These are phyloP conservation scores for Termitomyces sp. DNA, from an alignment of 768 basidiomycete genomes.

Conservation along the genomic window DNA sequence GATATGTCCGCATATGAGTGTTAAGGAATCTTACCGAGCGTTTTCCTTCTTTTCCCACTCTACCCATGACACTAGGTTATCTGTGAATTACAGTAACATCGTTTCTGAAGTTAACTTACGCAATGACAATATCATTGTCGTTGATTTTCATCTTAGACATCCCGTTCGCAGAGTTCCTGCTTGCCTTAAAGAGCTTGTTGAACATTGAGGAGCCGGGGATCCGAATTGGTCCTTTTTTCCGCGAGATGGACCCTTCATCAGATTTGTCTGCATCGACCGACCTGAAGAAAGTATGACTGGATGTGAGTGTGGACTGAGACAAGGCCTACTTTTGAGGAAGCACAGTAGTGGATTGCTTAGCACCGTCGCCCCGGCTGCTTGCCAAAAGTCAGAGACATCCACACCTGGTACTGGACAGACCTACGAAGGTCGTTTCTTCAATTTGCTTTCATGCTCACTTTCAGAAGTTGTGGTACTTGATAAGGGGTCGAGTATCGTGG, in stretches of 20 bases:
- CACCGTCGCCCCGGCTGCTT: not conserved
- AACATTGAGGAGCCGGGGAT: not conserved
- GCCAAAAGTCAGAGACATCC: not conserved
- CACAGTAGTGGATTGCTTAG: not conserved
- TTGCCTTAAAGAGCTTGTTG: constrained; percentile 2
- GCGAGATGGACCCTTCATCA: not conserved
- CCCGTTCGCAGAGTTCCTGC: not conserved
- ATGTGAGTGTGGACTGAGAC: no score
- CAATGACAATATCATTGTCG: constrained; percentile 6
- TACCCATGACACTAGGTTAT: constrained; percentile 5
- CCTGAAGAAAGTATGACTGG: not conserved
- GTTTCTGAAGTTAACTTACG: not conserved
- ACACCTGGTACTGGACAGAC: not conserved
- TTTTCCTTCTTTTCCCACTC: constrained; percentile 7
- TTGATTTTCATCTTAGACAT: not conserved
- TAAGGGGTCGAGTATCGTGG: not conserved
- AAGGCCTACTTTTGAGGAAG: not conserved
- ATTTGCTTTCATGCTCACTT: not conserved
- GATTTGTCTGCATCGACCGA: not conserved
- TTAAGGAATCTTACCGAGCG: not conserved
- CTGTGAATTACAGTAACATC: not conserved
- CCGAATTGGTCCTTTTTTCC: not conserved
- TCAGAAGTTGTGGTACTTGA: not conserved
- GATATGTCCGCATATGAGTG: not conserved
- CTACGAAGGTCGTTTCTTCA: not conserved